phyloP scores from a whole-genome alignment of 177 flowering plant species.

The Vitis hybrid region DNA sequence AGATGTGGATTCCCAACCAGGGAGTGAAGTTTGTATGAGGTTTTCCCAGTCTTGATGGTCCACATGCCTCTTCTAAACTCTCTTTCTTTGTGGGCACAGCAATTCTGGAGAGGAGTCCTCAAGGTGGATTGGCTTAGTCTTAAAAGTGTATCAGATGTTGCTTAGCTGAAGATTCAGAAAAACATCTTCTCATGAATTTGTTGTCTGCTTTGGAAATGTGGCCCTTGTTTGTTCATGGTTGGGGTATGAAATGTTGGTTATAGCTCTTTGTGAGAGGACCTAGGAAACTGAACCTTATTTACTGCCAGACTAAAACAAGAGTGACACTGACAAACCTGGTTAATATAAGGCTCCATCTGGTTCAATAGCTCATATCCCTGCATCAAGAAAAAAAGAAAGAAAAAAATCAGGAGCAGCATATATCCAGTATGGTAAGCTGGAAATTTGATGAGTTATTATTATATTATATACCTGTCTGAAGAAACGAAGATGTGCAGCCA shows the following conservation, averaged over 20 bases:
- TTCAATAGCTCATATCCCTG: conserved; percentile 97
- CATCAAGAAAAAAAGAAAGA: conserved; percentile 1
- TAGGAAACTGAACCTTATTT: background rate
- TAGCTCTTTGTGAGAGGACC: background rate
- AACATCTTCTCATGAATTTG: background rate
- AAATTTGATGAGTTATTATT: conserved; percentile 1
- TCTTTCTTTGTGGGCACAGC: background rate
- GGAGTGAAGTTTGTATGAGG: too few species aligned
- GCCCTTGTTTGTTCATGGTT: background rate
- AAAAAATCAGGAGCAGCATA: conserved; percentile 11
- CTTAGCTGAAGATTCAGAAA: too few species aligned
- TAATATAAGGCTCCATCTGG: conserved; percentile 97
- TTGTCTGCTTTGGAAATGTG: background rate
- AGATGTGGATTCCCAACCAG: background rate
- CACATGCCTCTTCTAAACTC: too few species aligned
- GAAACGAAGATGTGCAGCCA: conserved; percentile 97
- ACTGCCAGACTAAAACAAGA: background rate
- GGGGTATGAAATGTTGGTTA: background rate
- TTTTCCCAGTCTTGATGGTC: too few species aligned
- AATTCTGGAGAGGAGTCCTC: background rate
- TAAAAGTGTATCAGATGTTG: background rate
- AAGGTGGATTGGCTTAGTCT: background rate
- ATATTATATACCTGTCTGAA: conserved; percentile 73
- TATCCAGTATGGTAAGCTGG: background rate
- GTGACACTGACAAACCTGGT: conserved; percentile 61